Evolutionary conservation across 768 basidiomycete species (phyloP).

Genomic region (Mycena pura): DNA sequence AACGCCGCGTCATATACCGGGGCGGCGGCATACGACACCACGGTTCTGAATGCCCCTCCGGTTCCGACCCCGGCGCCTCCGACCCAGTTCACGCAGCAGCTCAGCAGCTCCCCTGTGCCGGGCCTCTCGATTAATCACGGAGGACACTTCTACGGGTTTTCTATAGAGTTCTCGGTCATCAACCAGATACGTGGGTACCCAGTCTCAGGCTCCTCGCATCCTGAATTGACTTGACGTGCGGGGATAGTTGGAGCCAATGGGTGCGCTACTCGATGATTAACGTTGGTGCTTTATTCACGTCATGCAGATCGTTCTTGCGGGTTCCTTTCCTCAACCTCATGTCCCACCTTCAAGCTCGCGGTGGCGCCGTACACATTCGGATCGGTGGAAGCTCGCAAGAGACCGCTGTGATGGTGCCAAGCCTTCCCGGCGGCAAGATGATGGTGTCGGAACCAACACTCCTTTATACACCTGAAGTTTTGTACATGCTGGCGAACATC

Average conservation of each 20-base stretch:
- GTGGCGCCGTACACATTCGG: conserved; percentile 61
- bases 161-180: conserved; percentile 53
- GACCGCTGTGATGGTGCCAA: conserved; percentile 48
- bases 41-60: conserved; percentile 36
- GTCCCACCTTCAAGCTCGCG: conserved; percentile 62
- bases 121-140: conserved; percentile 27
- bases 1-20: conserved; percentile 33
- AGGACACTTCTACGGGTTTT: conserved; percentile 28
- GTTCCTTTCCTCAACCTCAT: conserved; percentile 73
- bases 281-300: conserved; percentile 9
- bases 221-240: background rate
- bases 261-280: conserved; percentile 11
- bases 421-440: conserved; percentile 45
- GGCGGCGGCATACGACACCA: conserved; percentile 40
- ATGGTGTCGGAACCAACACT: conserved; percentile 72
- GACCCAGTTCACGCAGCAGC: conserved; percentile 12
- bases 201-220: background rate
- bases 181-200: conserved; percentile 43
- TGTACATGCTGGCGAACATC: conserved; percentile 66
- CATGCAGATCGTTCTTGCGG: conserved; percentile 51
- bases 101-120: conserved; percentile 8
- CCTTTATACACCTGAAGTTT: conserved; percentile 63
- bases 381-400: conserved; percentile 76
- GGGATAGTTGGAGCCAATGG: conserved; percentile 56
- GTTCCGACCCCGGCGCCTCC: conserved; percentile 26